Conservation (phyloP, 768 basidiomycete species). For the Rhodosporidiobolus sp. region DNA sequence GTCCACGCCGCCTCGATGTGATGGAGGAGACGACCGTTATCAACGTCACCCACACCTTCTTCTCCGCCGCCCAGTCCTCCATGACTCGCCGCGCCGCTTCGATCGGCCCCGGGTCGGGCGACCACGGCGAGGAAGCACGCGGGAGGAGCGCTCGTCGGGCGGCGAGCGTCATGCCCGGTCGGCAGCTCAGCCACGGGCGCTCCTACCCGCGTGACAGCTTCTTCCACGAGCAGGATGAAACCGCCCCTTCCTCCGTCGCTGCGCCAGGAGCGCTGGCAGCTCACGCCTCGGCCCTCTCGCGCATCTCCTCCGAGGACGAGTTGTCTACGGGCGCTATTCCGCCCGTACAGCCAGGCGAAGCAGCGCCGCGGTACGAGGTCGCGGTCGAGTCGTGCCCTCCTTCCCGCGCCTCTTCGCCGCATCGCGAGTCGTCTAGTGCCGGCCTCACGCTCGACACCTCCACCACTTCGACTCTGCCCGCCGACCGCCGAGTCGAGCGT, state of each 20-base stretch:
- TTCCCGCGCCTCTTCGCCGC: slow-evolving; percentile 13
- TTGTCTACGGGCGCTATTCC: not conserved
- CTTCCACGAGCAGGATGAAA: slow-evolving; percentile 11
- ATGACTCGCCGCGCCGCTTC: slow-evolving; percentile 56
- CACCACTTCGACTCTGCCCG: not conserved
- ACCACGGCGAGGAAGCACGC: slow-evolving; percentile 22
- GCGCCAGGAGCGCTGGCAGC: not conserved
- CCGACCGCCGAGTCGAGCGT: not conserved
- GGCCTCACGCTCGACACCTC: not conserved
- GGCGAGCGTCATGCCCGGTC: slow-evolving; percentile 23
- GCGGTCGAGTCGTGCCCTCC: slow-evolving; percentile 12
- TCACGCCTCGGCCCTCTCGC: slow-evolving; percentile 11
- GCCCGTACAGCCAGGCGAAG: slow-evolving; percentile 29
- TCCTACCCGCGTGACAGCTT: slow-evolving; percentile 32
- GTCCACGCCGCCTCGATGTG: slow-evolving; percentile 69
- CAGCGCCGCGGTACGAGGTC: slow-evolving; percentile 33
- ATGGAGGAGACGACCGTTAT: slow-evolving; percentile 74
- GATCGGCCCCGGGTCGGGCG: slow-evolving; percentile 52
- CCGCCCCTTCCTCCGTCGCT: not conserved
- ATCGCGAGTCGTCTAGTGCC: not conserved
- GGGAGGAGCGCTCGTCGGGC: slow-evolving; percentile 23
- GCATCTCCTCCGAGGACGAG: slow-evolving; percentile 24
- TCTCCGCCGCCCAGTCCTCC: slow-evolving; percentile 58
- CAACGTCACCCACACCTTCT: slow-evolving; percentile 68
- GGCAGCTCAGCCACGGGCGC: slow-evolving; percentile 27